phyloP scores from a whole-genome alignment of 2,329 filamentous ascomycete genomes.

The Neurospora crassa region DNA sequence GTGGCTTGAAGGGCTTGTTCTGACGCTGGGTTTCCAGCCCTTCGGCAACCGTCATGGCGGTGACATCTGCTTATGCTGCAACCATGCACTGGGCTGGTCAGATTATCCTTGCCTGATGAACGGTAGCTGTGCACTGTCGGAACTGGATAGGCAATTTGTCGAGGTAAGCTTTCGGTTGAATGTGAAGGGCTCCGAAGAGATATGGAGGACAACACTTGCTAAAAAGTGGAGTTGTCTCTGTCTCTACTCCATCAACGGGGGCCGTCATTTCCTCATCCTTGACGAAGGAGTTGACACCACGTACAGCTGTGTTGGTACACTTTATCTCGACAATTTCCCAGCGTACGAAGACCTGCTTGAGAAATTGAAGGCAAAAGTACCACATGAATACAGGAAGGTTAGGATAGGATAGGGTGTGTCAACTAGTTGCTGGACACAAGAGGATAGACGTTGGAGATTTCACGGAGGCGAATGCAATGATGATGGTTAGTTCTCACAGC shows the following conservation, averaged over 20 bases:
- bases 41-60: rapidly evolving
- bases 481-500: neutral
- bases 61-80: rapidly evolving
- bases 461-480: neutral
- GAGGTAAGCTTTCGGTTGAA: neutral
- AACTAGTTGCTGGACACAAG: too few relatives aligned
- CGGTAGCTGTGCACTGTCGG: neutral
- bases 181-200: neutral
- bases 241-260: neutral
- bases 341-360: rapidly evolving
- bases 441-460: too few relatives aligned
- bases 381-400: rapidly evolving
- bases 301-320: neutral
- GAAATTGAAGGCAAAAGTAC: neutral
- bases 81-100: neutral
- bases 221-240: neutral
- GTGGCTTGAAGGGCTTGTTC: neutral
- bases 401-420: neutral
- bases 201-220: rapidly evolving
- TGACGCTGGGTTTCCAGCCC: neutral
- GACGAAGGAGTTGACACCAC: neutral
- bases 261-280: neutral
- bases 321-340: rapidly evolving
- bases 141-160: too few relatives aligned
- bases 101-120: neutral